Evolutionary conservation across 768 basidiomycete species (phyloP).

Genomic region (Xanthoconium purpureum): DNA sequence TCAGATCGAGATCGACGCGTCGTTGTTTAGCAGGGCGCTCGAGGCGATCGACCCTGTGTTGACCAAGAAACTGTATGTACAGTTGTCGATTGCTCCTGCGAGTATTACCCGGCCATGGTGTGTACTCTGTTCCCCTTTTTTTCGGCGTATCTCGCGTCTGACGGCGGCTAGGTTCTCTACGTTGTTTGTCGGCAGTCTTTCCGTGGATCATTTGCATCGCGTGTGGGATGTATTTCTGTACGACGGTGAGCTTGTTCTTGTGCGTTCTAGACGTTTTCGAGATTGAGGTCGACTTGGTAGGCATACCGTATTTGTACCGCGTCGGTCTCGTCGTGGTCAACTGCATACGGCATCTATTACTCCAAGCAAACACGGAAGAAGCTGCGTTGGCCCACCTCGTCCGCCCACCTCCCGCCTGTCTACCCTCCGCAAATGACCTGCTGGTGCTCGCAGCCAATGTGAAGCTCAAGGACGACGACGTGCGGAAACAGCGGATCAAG

Average conservation of each 20-base stretch:
- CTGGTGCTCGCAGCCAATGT: constrained; percentile 58
- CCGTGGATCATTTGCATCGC: constrained; percentile 61
- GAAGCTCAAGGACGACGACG: constrained; percentile 76
- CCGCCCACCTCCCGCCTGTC: constrained; percentile 47
- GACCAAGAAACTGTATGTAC: constrained; percentile 66
- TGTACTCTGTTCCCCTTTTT: not conserved
- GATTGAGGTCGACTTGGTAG: constrained; percentile 35
- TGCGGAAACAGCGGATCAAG: constrained; percentile 71
- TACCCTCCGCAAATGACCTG: constrained; percentile 61
- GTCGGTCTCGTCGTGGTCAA: constrained; percentile 63
- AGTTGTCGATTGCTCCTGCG: constrained; percentile 57
- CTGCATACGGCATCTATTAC: constrained; percentile 55
- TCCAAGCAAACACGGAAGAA: constrained; percentile 49
- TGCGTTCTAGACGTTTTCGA: not conserved
- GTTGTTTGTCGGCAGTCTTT: constrained; percentile 66
- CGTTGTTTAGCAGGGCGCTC: constrained; percentile 66
- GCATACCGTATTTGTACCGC: constrained; percentile 71
- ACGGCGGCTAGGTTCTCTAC: constrained; percentile 58
- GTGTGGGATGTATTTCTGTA: constrained; percentile 83
- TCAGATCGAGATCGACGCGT: constrained; percentile 75
- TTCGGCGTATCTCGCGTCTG: not conserved
- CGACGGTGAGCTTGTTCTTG: constrained; percentile 53
- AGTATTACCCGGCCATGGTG: constrained; percentile 66
- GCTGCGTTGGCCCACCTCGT: constrained; percentile 47
- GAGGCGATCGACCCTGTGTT: constrained; percentile 56